Percentiles rank a stretch among this genome's conserved stretches.
Evolutionary conservation across 257 asterid species (phyloP).

Genomic region (Solanum gracilifrons): DNA sequence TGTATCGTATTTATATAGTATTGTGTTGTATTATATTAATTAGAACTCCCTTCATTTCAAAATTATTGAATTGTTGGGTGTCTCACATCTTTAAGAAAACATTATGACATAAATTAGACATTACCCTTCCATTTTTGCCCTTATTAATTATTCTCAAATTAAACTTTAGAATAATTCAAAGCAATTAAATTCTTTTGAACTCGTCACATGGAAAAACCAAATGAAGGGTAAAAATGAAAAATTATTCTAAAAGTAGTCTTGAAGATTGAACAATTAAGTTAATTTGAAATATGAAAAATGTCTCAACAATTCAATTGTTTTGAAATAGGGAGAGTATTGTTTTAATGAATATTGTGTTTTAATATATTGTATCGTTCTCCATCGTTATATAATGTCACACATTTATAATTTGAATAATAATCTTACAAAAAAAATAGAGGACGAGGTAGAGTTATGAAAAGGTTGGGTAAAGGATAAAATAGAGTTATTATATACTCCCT

Average conservation of each 20-base stretch:
- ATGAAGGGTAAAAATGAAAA: background rate
- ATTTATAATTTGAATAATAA: too few relatives aligned
- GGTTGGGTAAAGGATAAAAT: too few relatives aligned
- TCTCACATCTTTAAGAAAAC: too few relatives aligned
- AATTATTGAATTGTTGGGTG: background rate
- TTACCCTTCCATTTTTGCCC: fast-evolving
- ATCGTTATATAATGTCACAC: background rate
- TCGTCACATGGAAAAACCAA: background rate
- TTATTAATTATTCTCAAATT: background rate
- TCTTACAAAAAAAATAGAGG: background rate
- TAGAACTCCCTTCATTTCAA: too few relatives aligned
- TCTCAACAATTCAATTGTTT: background rate
- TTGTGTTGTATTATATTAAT: too few relatives aligned
- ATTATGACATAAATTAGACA: background rate
- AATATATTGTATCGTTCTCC: background rate
- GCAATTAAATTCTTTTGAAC: too few relatives aligned
- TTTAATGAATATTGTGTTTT: too few relatives aligned
- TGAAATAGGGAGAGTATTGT: background rate
- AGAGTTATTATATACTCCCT: background rate
- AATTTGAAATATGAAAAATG: too few relatives aligned
- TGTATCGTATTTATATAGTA: too few relatives aligned
- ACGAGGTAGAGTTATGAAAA: background rate
- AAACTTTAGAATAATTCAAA: too few relatives aligned
- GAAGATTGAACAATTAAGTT: background rate
- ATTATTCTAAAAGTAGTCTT: background rate